Evolutionary conservation across 441 rosid genomes (phyloP).

Genomic region (Breynia disticha): DNA sequence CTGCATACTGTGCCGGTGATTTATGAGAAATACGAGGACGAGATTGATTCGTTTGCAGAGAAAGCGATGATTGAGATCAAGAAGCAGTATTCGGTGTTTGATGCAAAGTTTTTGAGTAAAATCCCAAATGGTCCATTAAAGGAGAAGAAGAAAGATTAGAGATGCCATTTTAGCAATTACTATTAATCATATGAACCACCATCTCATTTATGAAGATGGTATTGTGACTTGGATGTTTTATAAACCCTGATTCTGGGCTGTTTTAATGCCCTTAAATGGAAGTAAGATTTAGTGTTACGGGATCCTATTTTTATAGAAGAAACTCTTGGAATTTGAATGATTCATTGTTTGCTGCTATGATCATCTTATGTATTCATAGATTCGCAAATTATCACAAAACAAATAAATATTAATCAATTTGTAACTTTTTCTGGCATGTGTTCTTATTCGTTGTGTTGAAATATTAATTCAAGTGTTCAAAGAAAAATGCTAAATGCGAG

Average conservation of each 20-base stretch:
- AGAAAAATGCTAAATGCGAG: too few relatives aligned
- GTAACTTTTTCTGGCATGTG: too few relatives aligned
- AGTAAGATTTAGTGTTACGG: not conserved
- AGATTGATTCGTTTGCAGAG: constrained; percentile 56
- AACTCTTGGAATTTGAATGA: too few relatives aligned
- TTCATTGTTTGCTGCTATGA: too few relatives aligned
- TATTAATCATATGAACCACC: not conserved
- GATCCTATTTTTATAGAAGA: too few relatives aligned
- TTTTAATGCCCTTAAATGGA: not conserved
- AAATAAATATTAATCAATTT: too few relatives aligned
- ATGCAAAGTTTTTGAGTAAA: constrained; percentile 63
- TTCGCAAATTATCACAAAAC: not conserved
- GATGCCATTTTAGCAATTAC: not conserved
- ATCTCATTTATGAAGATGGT: not conserved
- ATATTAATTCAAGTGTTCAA: too few relatives aligned
- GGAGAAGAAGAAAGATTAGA: constrained; percentile 39
- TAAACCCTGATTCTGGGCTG: not conserved
- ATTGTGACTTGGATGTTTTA: not conserved
- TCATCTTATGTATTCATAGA: too few relatives aligned
- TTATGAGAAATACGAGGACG: constrained; percentile 63
- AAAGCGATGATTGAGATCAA: constrained; percentile 52
- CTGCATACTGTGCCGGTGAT: constrained; percentile 63
- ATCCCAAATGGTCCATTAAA: constrained; percentile 51
- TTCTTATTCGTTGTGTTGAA: too few relatives aligned
- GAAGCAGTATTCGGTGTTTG: constrained; percentile 54